These are phyloP conservation scores for Monosporascus cannonballus DNA, from an alignment of 2,329 filamentous ascomycete species.

Conservation along the genomic window DNA sequence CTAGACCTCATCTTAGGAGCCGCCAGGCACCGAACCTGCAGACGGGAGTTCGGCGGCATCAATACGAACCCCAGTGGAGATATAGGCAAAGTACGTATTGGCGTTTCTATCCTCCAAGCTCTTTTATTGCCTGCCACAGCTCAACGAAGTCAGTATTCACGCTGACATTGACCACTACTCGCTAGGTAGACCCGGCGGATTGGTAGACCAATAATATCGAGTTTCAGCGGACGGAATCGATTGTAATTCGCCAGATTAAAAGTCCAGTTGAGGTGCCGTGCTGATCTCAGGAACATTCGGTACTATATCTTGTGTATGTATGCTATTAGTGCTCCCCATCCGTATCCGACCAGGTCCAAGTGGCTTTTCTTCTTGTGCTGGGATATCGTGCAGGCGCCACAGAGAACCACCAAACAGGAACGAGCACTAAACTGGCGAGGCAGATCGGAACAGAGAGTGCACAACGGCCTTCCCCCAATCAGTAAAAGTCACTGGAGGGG, in stretches of 20 bases:
- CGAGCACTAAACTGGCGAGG: constrained; percentile 16
- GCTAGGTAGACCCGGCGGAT: not conserved
- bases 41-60: not conserved
- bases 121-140: not conserved
- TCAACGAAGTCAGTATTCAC: not conserved
- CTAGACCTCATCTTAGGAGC: not conserved
- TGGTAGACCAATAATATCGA: not conserved
- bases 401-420: constrained; percentile 12
- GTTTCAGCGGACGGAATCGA: not conserved
- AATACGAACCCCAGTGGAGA: not conserved
- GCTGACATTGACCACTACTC: not conserved
- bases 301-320: constrained; percentile 2
- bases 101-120: not conserved
- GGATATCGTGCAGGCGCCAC: constrained; percentile 27
- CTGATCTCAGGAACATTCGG: not conserved
- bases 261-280: not conserved
- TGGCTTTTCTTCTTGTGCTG: constrained; percentile 17
- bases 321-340: constrained; percentile 20
- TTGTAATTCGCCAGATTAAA: not conserved
- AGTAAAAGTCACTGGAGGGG: constrained; percentile 1
- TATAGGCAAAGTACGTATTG: not conserved
- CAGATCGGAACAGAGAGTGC: constrained; percentile 16
- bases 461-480: constrained; percentile 7
- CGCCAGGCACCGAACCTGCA: not conserved
- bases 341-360: constrained; percentile 23